Evolutionary conservation across 148 eudicot genomes (phyloP).

Genomic region (Chenopodium quinoa): DNA sequence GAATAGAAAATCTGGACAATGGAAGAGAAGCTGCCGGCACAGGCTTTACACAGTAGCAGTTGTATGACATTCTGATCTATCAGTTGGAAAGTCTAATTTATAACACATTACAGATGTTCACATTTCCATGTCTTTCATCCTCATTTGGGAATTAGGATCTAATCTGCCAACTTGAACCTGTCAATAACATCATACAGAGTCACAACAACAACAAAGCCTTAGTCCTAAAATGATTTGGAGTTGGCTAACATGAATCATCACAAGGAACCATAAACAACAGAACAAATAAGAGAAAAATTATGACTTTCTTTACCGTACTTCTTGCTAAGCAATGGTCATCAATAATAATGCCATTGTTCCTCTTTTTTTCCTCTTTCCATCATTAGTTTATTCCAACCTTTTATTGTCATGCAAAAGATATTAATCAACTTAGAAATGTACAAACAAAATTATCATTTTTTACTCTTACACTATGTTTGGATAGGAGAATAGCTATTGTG

Average conservation of each 20-base stretch:
- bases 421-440: background rate
- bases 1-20: background rate
- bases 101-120: background rate
- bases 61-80: constrained; percentile 10
- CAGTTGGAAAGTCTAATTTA: background rate
- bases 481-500: too few species aligned
- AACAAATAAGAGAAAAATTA: background rate
- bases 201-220: too few species aligned
- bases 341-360: background rate
- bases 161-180: constrained; percentile 11
- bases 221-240: too few species aligned
- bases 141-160: background rate
- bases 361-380: background rate
- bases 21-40: constrained; percentile 13
- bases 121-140: background rate
- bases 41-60: background rate
- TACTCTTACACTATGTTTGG: too few species aligned
- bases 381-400: background rate
- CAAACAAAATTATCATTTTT: too few species aligned
- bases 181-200: background rate
- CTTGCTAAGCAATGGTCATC: background rate
- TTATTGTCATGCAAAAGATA: background rate
- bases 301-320: background rate
- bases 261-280: background rate
- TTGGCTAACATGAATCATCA: too few species aligned